A percentile compares a stretch with the other conserved stretches of the same genome.
These are phyloP conservation scores for Exophiala spinifera DNA, from an alignment of 2,329 filamentous ascomycete genomes.

Conservation along the genomic window DNA sequence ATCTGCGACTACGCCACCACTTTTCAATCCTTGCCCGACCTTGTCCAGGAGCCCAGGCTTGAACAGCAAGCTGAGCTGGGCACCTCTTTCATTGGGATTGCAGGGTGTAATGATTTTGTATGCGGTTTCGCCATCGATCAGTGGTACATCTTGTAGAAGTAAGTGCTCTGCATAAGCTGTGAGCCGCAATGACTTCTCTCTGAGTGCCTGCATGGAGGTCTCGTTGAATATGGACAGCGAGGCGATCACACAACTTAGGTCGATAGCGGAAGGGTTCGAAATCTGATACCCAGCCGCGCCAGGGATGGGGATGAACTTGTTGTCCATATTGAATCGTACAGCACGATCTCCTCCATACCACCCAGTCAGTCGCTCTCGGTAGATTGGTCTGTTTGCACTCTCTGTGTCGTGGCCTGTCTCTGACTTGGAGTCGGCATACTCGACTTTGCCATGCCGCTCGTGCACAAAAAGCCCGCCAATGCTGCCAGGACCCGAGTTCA, in stretches of 20 bases:
- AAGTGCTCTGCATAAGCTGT: constrained; percentile 65
- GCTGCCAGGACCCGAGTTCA: constrained; percentile 78
- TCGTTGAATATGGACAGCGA: constrained; percentile 70
- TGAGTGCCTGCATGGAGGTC: constrained; percentile 65
- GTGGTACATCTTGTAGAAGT: no score
- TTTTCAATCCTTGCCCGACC: no score
- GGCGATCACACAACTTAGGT: constrained; percentile 70
- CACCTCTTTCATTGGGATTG: constrained; percentile 66
- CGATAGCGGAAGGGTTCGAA: constrained; percentile 75
- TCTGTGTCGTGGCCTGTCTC: no score
- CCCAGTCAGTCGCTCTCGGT: constrained; percentile 67
- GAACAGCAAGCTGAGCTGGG: constrained; percentile 75
- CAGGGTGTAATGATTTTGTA: constrained; percentile 63
- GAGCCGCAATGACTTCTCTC: constrained; percentile 67
- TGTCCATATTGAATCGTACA: constrained; percentile 79
- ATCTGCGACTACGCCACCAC: no score
- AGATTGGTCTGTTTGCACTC: constrained; percentile 42
- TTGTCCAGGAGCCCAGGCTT: constrained; percentile 67
- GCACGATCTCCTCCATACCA: constrained; percentile 85
- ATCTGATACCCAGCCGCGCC: constrained; percentile 80
- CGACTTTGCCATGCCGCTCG: constrained; percentile 63
- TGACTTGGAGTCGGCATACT: constrained; percentile 32
- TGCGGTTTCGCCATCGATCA: no score
- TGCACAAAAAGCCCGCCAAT: constrained; percentile 82
- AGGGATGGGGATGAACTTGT: constrained; percentile 70